Base-by-base conservation (phyloP, 2,329 filamentous ascomycete genomes). In the Nothopassalora personata region DNA sequence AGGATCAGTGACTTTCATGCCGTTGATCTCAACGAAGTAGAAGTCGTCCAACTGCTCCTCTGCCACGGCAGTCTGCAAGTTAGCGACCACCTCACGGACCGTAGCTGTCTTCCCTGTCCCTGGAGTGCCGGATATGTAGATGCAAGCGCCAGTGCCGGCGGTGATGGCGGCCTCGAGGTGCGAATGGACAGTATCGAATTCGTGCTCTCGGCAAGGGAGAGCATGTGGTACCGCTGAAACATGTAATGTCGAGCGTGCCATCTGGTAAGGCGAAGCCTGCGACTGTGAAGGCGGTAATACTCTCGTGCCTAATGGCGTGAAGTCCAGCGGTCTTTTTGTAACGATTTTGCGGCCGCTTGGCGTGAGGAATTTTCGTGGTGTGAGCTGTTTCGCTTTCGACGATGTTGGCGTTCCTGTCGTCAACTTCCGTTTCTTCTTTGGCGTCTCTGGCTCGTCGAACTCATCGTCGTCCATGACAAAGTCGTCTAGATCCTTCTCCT, bases 1-100 rank as follows among this genome's bases (percentile, higher is more conserved):
- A 0, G 94, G 93, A 72, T 99, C 94, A 0, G 94, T 96, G 67
- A 99, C 92, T 78, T 99, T 99, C 94, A 99, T 97, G 66, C 94
- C 95, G 74, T 99, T 99, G 77, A 99, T 97, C 74, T 99, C 94
- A 62, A 99, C 92, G 67, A 99, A 99, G 60, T 97, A 96, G 74
- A 99, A 99, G 72, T 97, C 93, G 69, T 99, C 94, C 46, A 99
- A 82, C 74, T 97, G 93, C 70, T 99, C 94, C 7, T 88, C 86
- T 51, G 85, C 82, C 1, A 97, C 94, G 0, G 91, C 86, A n/a
- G 88, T 85, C 67, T 97, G 93, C 8, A 99, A 82, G 61, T 91
- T 88, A 5, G 89, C 86, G 15, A 99, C 89, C 1, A 97, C 94
- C 74, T 99, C 94, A 51, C 94, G 88, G 9, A 99, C 94, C 0